These are phyloP conservation scores for Talaromyces sp. DNA, from an alignment of 2,329 filamentous ascomycete genomes.

Conservation along the genomic window DNA sequence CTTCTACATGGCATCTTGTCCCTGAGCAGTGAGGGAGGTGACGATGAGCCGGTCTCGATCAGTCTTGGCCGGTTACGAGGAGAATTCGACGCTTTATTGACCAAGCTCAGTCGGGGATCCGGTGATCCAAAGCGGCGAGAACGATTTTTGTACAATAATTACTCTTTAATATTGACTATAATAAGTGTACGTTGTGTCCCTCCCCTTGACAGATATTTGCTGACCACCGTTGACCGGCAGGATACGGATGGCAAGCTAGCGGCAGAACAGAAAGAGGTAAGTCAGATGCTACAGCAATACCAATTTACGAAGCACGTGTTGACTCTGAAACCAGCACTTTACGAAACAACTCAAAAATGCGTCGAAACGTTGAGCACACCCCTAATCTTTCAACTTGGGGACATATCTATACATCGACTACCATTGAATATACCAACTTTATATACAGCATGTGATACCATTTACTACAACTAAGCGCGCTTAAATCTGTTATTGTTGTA, in stretches of 20 bases:
- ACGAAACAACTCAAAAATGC: constrained; percentile 39
- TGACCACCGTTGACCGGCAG: constrained; percentile 22
- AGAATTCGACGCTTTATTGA: constrained; percentile 81
- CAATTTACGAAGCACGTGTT: constrained; percentile 13
- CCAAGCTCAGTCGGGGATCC: constrained; percentile 72
- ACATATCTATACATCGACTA: not conserved
- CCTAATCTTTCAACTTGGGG: constrained; percentile 1
- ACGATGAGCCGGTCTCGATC: constrained; percentile 86
- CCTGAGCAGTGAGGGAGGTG: constrained; percentile 83
- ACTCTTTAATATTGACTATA: constrained; percentile 89
- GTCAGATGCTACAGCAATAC: constrained; percentile 13
- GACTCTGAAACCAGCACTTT: constrained; percentile 33
- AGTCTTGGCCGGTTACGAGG: constrained; percentile 72
- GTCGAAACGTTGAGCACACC: constrained; percentile 27
- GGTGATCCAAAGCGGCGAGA: constrained; percentile 75
- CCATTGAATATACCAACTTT: constrained; percentile 2
- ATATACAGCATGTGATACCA: constrained; percentile 16
- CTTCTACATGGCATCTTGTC: constrained; percentile 79
- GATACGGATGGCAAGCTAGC: constrained; percentile 48
- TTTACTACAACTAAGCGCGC: not conserved
- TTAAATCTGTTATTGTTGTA: not conserved
- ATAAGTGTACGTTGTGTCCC: constrained; percentile 57
- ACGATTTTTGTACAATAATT: constrained; percentile 93
- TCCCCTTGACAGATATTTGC: constrained; percentile 11
- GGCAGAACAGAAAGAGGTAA: constrained; percentile 64